phyloP scores from a whole-genome alignment of 2,329 filamentous ascomycete species.

The Emergomyces pasteurianus region DNA sequence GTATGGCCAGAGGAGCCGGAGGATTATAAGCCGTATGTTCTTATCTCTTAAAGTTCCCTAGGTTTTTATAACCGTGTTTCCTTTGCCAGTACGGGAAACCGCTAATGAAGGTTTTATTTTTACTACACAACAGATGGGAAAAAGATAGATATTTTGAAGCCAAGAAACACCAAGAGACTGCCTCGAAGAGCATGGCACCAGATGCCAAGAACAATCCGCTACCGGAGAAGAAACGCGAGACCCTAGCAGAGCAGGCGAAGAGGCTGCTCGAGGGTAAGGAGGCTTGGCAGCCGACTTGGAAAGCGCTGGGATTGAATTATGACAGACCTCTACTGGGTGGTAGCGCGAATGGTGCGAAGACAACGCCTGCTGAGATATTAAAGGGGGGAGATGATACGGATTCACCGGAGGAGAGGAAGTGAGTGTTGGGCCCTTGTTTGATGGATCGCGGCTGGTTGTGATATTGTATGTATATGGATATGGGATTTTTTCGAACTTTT shows the following conservation, averaged over 20 bases:
- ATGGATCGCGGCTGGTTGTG: not conserved
- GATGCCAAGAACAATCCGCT: constrained; percentile 27
- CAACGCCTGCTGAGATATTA: not conserved
- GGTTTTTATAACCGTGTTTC: not conserved
- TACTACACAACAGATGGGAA: constrained; percentile 42
- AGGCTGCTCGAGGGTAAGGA: constrained; percentile 48
- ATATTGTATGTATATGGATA: not conserved
- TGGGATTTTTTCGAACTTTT: not conserved
- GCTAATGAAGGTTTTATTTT: constrained; percentile 5
- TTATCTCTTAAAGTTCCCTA: not conserved
- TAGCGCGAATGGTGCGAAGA: not conserved
- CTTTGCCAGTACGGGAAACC: not conserved
- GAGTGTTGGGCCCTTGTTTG: not conserved
- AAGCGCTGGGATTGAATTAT: constrained; percentile 30
- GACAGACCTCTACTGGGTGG: constrained; percentile 16
- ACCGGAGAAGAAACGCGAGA: constrained; percentile 31
- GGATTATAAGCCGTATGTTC: constrained; percentile 45
- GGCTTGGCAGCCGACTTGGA: constrained; percentile 47
- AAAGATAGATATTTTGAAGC: constrained; percentile 46
- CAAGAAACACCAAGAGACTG: constrained; percentile 35
- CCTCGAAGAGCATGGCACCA: constrained; percentile 24
- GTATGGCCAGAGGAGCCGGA: constrained; percentile 65
- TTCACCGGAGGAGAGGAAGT: not conserved
- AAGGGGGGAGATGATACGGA: not conserved
- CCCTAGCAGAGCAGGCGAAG: constrained; percentile 49